Evolutionary conservation across 768 basidiomycete species (phyloP).

Genomic region (Agaricus sinodeliciosus): DNA sequence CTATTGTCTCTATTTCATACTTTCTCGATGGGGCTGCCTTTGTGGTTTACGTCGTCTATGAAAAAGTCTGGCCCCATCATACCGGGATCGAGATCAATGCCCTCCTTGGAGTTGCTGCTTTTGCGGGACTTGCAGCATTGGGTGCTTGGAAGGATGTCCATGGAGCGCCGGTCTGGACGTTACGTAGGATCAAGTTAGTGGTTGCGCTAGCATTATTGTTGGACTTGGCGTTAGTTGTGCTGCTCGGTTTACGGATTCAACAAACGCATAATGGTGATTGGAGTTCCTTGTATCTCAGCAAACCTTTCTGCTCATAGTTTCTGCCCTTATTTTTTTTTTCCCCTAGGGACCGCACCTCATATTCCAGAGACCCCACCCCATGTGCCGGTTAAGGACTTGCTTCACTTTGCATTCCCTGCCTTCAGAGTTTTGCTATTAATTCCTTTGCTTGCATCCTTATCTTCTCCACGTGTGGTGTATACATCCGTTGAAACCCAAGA

Average conservation of each 20-base stretch:
- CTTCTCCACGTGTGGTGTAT: conserved; percentile 62
- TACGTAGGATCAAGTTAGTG: conserved; percentile 49
- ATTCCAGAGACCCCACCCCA: conserved; percentile 21
- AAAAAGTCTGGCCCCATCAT: conserved; percentile 54
- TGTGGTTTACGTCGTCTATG: conserved; percentile 55
- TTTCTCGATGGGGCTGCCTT: conserved; percentile 74
- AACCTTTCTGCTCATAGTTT: conserved; percentile 4
- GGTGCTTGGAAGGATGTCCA: conserved; percentile 77
- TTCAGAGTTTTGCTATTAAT: conserved; percentile 60
- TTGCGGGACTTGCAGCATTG: conserved; percentile 64
- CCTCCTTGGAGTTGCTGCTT: conserved; percentile 61
- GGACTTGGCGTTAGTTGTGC: conserved; percentile 53
- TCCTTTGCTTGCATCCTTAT: conserved; percentile 53
- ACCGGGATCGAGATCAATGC: conserved; percentile 66
- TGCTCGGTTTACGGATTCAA: conserved; percentile 40
- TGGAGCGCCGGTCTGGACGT: conserved; percentile 62
- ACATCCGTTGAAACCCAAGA: conserved; percentile 39
- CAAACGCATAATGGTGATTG: conserved; percentile 27
- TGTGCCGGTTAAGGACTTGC: conserved; percentile 23
- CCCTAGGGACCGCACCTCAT: conserved; percentile 16
- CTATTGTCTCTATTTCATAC: conserved; percentile 65
- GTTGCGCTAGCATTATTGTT: conserved; percentile 47
- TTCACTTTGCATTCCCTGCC: conserved; percentile 46
- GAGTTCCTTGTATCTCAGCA: conserved; percentile 8
- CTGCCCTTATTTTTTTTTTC: neutral